Conservation (phyloP, 1,284 basidiomycete species). For the Vanrija humicola region DNA sequence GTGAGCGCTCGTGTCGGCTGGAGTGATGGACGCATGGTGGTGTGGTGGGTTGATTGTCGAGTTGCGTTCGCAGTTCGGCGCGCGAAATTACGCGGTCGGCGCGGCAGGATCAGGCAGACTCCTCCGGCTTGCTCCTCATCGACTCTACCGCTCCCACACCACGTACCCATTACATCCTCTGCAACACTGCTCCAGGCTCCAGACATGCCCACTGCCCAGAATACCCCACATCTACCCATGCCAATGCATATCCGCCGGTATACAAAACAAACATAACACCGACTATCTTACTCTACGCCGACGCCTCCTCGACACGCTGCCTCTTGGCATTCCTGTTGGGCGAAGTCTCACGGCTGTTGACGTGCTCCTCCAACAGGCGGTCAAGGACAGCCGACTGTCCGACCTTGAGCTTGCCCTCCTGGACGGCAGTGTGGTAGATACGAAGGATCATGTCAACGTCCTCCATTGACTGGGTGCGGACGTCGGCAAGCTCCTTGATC, state of each 20-base stretch:
- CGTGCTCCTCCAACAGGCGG: conserved; percentile 60
- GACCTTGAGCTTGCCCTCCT: conserved; percentile 76
- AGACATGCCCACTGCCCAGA: no score
- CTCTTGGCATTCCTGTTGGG: conserved; percentile 16
- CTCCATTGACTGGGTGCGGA: conserved; percentile 97
- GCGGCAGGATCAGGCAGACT: no score
- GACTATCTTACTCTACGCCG: neutral
- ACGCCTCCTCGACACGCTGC: conserved; percentile 1
- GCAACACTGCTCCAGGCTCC: no score
- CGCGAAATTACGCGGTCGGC: no score
- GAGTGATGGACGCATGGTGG: conserved; percentile 1
- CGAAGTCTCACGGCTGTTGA: conserved; percentile 24
- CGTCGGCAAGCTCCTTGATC: conserved; percentile 99
- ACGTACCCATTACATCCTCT: no score
- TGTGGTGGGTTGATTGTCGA: neutral
- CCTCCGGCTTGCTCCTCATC: no score
- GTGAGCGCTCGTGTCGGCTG: neutral
- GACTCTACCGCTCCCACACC: no score
- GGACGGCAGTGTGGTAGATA: conserved; percentile 86
- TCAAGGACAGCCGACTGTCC: conserved; percentile 85
- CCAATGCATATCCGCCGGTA: no score
- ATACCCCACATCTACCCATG: no score
- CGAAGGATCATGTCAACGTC: conserved; percentile 96
- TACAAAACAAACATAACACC: no score
- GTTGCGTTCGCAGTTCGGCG: neutral